Evolutionary conservation across 495 filamentous ascomycete species (phyloP).

Genomic region (Cladorrhinum samala): DNA sequence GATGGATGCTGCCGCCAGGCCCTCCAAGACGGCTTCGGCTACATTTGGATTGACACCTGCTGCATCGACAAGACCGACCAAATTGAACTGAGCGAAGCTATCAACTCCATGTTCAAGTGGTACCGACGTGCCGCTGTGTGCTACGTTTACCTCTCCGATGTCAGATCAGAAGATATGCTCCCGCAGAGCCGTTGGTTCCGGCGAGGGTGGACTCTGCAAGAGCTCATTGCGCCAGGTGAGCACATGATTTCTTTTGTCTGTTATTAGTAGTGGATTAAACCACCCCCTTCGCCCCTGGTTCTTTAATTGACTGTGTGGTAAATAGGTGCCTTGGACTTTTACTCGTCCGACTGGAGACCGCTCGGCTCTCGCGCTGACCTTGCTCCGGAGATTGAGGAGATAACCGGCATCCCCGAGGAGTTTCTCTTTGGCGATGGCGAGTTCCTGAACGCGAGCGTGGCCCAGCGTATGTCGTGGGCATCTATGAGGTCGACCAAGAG

Average conservation of each 20-base stretch:
- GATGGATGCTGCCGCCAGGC: slow-evolving; percentile 1
- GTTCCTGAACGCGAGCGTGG: slow-evolving; percentile 2
- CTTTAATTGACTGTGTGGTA: too few species aligned
- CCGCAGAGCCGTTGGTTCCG: slow-evolving; percentile 6
- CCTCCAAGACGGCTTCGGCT: neutral
- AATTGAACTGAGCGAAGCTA: slow-evolving; percentile 3
- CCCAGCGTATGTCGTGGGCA: slow-evolving; percentile 32
- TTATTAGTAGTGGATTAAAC: too few species aligned
- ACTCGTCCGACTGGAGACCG: neutral
- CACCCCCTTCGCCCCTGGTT: too few species aligned
- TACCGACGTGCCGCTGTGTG: slow-evolving; percentile 1
- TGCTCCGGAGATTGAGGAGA: neutral
- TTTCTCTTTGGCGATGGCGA: neutral
- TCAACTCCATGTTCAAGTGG: slow-evolving; percentile 13
- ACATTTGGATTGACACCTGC: slow-evolving; percentile 13
- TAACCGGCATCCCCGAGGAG: slow-evolving; percentile 1
- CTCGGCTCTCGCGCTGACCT: neutral
- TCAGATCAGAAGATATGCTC: neutral
- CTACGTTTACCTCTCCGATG: slow-evolving; percentile 8
- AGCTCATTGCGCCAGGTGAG: neutral
- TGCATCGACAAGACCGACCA: slow-evolving; percentile 10
- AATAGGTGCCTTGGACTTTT: too few species aligned
- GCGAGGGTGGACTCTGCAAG: slow-evolving; percentile 10
- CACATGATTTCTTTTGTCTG: too few species aligned
- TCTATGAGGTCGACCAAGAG: slow-evolving; percentile 22